These are phyloP conservation scores for Colletotrichum theobromicola DNA, from an alignment of 2,329 filamentous ascomycete genomes.

Conservation along the genomic window DNA sequence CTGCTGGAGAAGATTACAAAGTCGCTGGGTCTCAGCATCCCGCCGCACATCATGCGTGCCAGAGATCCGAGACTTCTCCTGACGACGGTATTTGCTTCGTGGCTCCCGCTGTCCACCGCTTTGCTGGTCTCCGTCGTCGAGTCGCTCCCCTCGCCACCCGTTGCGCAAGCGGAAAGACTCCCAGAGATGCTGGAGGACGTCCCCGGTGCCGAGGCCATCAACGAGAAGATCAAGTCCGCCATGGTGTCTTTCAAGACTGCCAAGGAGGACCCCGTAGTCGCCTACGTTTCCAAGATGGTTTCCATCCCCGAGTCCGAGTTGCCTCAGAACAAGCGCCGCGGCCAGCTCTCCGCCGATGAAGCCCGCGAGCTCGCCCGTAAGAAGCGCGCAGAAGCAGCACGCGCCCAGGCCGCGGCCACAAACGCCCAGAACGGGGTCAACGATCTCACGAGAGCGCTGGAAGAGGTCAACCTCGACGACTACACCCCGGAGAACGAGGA, in stretches of 20 bases:
- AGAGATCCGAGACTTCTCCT: conserved; percentile 84
- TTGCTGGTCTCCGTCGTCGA: conserved; percentile 93
- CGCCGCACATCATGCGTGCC: conserved; percentile 83
- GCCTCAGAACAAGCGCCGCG: conserved; percentile 81
- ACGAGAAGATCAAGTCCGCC: conserved; percentile 73
- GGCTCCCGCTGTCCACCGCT: conserved; percentile 92
- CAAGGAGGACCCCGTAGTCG: conserved; percentile 79
- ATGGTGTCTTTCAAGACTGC: conserved; percentile 81
- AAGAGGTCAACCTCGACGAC: conserved; percentile 64
- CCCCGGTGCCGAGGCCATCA: conserved; percentile 76
- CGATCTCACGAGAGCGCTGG: conserved; percentile 66
- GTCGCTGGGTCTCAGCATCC: conserved; percentile 82
- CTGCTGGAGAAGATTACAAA: conserved; percentile 95
- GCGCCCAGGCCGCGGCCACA: conserved; percentile 68
- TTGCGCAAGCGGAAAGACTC: conserved; percentile 80
- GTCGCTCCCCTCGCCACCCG: conserved; percentile 82
- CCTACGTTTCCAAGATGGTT: conserved; percentile 98
- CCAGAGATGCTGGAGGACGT: conserved; percentile 80
- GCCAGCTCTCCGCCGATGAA: conserved; percentile 84
- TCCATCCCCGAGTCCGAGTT: conserved; percentile 92
- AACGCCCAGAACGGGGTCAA: conserved; percentile 53
- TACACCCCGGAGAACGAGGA: conserved; percentile 51
- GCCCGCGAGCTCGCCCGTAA: conserved; percentile 85
- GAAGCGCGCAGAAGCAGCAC: conserved; percentile 88
- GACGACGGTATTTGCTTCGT: conserved; percentile 84